These are phyloP conservation scores for Aspergillus sp. DNA, from an alignment of 2,329 filamentous ascomycete genomes.

Conservation along the genomic window DNA sequence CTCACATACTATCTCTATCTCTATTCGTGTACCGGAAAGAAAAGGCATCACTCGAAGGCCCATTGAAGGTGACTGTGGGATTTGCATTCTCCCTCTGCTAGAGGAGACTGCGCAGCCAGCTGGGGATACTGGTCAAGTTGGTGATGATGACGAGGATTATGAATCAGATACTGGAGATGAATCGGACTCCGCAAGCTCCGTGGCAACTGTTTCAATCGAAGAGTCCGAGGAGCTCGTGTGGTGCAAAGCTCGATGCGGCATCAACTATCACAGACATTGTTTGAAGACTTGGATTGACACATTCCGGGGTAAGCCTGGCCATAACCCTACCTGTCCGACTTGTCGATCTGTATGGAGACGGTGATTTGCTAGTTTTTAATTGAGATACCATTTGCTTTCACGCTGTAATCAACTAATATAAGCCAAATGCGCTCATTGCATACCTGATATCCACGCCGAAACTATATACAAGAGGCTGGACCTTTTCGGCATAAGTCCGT, in stretches of 20 bases:
- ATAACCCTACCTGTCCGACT: conserved; percentile 7
- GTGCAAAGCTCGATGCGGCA: conserved; percentile 12
- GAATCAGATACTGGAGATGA: not conserved
- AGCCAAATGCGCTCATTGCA: no score
- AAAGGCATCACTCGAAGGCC: not conserved
- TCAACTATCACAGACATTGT: conserved; percentile 12
- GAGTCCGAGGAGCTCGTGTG: conserved; percentile 5
- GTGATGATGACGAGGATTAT: not conserved
- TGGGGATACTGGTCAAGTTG: not conserved
- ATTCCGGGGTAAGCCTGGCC: not conserved
- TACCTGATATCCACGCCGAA: no score
- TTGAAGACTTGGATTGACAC: conserved; percentile 6
- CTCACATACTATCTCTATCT: not conserved
- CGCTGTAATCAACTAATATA: no score
- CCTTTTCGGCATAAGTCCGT: no score
- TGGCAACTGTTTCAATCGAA: not conserved
- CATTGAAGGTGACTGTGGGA: conserved; percentile 7
- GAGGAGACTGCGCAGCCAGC: not conserved
- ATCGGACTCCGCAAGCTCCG: not conserved
- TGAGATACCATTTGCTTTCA: not conserved
- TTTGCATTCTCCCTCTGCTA: conserved; percentile 3
- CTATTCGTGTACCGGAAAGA: not conserved
- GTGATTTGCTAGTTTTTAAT: conserved; percentile 2
- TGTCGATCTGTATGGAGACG: conserved; percentile 3
- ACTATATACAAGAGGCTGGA: no score